Conservation (phyloP, 1,284 basidiomycete species). For the Sphaerobolus stellatus region DNA sequence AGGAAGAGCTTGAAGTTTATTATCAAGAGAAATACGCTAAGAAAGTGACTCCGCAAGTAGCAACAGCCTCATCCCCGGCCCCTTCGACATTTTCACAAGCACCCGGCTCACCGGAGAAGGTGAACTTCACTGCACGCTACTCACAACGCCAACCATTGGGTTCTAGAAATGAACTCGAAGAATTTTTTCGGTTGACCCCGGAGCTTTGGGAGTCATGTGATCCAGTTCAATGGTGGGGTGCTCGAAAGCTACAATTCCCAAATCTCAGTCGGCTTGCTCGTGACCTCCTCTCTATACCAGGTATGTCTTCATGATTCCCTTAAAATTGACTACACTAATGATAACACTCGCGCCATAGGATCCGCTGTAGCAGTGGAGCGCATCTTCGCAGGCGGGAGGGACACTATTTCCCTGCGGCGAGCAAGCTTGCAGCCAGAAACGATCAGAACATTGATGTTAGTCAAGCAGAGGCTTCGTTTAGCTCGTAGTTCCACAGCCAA, state of each 20-base stretch:
- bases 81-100: too few species aligned
- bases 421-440: too few species aligned
- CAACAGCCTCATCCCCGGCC: too few species aligned
- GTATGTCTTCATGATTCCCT: too few species aligned
- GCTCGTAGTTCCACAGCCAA: too few species aligned
- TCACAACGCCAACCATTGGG: neutral
- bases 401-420: too few species aligned
- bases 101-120: neutral
- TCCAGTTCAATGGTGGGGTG: neutral
- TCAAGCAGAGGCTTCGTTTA: too few species aligned
- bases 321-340: too few species aligned
- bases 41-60: neutral
- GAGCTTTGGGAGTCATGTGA: neutral
- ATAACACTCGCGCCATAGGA: too few species aligned
- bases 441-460: too few species aligned
- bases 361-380: too few species aligned
- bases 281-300: neutral
- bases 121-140: neutral
- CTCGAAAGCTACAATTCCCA: neutral
- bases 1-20: neutral
- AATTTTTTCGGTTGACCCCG: neutral
- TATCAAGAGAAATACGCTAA: neutral
- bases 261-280: neutral
- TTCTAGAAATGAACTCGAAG: neutral
- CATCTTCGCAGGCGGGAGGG: too few species aligned